phyloP scores from a whole-genome alignment of 2,329 filamentous ascomycete genomes.

The Waltergamsia citrina region DNA sequence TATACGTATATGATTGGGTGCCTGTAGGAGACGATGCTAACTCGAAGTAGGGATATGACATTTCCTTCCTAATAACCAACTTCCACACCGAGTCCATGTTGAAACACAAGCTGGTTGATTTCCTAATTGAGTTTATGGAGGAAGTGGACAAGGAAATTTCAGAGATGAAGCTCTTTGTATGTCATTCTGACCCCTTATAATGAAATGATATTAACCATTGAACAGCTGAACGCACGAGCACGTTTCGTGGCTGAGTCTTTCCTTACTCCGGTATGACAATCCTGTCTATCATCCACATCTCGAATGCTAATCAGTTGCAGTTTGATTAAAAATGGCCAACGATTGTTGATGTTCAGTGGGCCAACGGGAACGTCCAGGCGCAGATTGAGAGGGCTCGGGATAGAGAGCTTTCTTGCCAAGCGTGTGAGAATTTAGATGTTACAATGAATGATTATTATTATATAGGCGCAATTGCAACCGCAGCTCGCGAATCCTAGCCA shows the following conservation, averaged over 20 bases:
- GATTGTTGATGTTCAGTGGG: not conserved
- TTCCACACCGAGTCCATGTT: constrained; percentile 98
- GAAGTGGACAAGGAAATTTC: constrained; percentile 99
- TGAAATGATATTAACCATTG: constrained; percentile 1
- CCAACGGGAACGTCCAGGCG: constrained; percentile 1
- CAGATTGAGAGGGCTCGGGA: not conserved
- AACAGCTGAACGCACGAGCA: constrained; percentile 85
- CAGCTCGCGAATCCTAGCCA: too few species aligned
- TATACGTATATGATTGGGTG: not conserved
- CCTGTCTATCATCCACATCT: not conserved
- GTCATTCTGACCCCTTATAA: constrained; percentile 21
- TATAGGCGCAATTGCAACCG: not conserved
- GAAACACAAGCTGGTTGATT: constrained; percentile 98
- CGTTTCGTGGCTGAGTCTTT: constrained; percentile 98
- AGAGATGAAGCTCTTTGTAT: constrained; percentile 99
- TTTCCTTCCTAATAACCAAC: constrained; percentile 97
- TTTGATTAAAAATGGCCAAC: constrained; percentile 17
- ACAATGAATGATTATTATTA: constrained; percentile 1
- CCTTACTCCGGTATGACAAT: constrained; percentile 67
- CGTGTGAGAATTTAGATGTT: constrained; percentile 1
- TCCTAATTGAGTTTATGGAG: constrained; percentile 99
- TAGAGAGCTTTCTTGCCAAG: not conserved
- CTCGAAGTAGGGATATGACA: constrained; percentile 74
- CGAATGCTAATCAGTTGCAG: constrained; percentile 11
- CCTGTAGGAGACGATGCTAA: constrained; percentile 12